Conservation (phyloP, 2,329 filamentous ascomycete genomes). For the Didymella segeticola region DNA sequence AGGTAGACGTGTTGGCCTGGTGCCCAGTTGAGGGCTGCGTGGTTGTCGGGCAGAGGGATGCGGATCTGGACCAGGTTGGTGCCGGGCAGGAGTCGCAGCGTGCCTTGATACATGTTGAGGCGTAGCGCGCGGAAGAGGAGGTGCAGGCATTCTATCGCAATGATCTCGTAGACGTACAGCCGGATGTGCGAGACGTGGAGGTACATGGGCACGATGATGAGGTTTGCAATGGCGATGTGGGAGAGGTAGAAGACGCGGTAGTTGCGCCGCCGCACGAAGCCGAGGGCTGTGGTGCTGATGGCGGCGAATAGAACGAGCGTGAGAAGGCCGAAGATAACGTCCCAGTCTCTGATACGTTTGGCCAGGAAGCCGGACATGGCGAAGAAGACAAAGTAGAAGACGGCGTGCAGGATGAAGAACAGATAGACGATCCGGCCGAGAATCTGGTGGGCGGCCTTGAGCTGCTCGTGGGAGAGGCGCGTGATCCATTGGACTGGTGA, state of each 20-base stretch:
- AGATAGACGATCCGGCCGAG: constrained; percentile 62
- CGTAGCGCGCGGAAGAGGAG: constrained; percentile 46
- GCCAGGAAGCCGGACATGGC: constrained; percentile 56
- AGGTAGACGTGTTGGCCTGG: constrained; percentile 58
- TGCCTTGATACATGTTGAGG: constrained; percentile 46
- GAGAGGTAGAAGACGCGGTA: constrained; percentile 63
- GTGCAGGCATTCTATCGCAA: constrained; percentile 56
- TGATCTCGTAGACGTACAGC: constrained; percentile 60
- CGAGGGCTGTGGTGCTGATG: constrained; percentile 58
- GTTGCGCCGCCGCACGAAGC: constrained; percentile 53
- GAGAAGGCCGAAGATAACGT: constrained; percentile 63
- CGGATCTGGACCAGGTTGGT: constrained; percentile 54
- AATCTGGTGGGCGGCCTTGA: constrained; percentile 65
- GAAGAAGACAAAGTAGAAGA: constrained; percentile 66
- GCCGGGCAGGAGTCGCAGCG: constrained; percentile 49
- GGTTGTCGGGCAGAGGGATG: constrained; percentile 44
- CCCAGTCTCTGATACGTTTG: constrained; percentile 62
- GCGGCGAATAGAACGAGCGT: constrained; percentile 55
- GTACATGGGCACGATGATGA: constrained; percentile 59
- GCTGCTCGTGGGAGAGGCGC: constrained; percentile 59
- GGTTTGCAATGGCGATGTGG: constrained; percentile 60
- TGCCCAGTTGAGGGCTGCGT: constrained; percentile 43
- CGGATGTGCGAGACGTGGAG: constrained; percentile 64
- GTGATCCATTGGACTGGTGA: constrained; percentile 61
- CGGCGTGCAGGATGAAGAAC: constrained; percentile 60